Evolutionary conservation across 192 early-diverging fungal species (phyloP).

Genomic region (Gamsiella multidivaricata): DNA sequence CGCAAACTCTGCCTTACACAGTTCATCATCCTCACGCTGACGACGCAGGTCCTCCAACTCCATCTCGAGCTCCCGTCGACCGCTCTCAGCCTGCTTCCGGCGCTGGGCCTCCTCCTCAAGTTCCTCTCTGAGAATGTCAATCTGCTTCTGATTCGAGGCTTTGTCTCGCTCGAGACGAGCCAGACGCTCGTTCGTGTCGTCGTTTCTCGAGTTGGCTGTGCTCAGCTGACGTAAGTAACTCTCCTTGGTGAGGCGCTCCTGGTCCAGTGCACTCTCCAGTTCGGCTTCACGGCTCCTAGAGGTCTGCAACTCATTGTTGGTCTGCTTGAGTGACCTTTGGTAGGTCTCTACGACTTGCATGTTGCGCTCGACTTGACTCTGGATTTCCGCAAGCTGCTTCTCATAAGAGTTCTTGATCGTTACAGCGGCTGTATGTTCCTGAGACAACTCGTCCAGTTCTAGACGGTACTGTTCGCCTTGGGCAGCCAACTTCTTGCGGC

Average conservation of each 20-base stretch:
- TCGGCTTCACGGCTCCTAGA: conserved; percentile 43
- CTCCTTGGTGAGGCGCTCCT: conserved; percentile 50
- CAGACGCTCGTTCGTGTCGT: conserved; percentile 44
- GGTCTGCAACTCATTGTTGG: conserved; percentile 44
- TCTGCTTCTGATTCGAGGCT: conserved; percentile 47
- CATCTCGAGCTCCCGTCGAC: conserved; percentile 45
- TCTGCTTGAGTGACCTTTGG: conserved; percentile 48
- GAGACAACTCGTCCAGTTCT: conserved; percentile 63
- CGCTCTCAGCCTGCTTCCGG: conserved; percentile 38
- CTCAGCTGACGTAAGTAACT: conserved; percentile 46
- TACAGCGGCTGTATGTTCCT: conserved; percentile 28
- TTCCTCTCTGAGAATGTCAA: conserved; percentile 47
- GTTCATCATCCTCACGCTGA: conserved; percentile 37
- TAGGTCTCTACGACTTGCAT: conserved; percentile 43
- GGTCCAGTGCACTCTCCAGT: conserved; percentile 44
- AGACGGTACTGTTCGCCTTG: conserved; percentile 59
- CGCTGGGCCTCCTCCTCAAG: conserved; percentile 49
- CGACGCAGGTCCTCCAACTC: conserved; percentile 42
- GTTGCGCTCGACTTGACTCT: conserved; percentile 42
- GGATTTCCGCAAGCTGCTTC: conserved; percentile 45
- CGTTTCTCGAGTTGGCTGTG: conserved; percentile 51
- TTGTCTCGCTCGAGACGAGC: conserved; percentile 49
- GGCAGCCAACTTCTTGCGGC: conserved; percentile 56
- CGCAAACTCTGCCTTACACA: conserved; percentile 48
- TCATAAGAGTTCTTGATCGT: conserved; percentile 38